phyloP scores from a whole-genome alignment of 2,329 filamentous ascomycete genomes.

The Colletotrichum ledebouriae region DNA sequence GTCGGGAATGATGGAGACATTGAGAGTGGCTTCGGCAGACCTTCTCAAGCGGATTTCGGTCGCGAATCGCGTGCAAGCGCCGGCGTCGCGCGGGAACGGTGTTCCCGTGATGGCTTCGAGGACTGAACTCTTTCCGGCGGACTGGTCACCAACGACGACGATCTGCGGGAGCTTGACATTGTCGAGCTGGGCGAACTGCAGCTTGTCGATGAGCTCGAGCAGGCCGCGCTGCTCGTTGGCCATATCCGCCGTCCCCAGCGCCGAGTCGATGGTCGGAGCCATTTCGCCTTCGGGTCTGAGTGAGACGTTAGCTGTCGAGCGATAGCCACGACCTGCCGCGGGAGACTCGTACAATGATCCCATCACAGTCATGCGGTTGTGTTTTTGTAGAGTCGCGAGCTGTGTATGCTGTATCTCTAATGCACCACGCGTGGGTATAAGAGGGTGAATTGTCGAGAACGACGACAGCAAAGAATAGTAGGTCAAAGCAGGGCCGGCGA shows the following conservation, averaged over 20 bases:
- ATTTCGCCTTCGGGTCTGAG: slow-evolving; percentile 46
- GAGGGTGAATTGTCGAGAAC: not conserved
- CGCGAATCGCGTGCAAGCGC: slow-evolving; percentile 72
- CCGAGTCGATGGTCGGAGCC: slow-evolving; percentile 61
- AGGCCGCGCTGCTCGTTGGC: slow-evolving; percentile 68
- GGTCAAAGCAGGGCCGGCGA: not conserved
- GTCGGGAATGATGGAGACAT: slow-evolving; percentile 69
- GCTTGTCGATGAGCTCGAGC: slow-evolving; percentile 68
- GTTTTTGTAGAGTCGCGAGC: not conserved
- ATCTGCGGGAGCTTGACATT: slow-evolving; percentile 70
- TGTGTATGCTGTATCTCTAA: not conserved
- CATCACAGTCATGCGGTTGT: slow-evolving; percentile 27
- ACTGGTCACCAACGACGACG: slow-evolving; percentile 75
- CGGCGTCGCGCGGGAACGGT: slow-evolving; percentile 70
- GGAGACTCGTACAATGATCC: slow-evolving; percentile 41
- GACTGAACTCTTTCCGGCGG: slow-evolving; percentile 73
- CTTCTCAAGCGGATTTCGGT: slow-evolving; percentile 70
- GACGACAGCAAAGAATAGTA: not conserved
- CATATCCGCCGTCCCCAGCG: slow-evolving; percentile 63
- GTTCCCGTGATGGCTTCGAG: slow-evolving; percentile 74
- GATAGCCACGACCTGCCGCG: slow-evolving; percentile 31
- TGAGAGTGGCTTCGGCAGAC: slow-evolving; percentile 59
- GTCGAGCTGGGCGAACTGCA: slow-evolving; percentile 66
- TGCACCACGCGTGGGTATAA: not conserved
- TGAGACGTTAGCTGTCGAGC: slow-evolving; percentile 35